These are phyloP conservation scores for Pseudoperonospora humuli DNA, from an alignment of 352 stramenopile genomes.

Conservation along the genomic window DNA sequence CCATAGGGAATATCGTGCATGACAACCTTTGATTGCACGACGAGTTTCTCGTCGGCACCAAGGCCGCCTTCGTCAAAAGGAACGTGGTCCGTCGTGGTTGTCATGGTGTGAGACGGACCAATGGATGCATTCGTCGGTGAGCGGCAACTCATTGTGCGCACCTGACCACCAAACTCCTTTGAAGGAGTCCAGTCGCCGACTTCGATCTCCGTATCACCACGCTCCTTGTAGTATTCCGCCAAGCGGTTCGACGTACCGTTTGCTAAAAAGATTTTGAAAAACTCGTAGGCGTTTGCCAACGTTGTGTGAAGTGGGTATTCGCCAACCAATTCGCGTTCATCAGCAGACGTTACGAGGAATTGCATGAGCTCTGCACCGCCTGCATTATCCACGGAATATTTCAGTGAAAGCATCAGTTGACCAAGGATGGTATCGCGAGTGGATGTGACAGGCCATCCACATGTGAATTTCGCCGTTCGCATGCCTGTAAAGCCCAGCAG, in stretches of 20 bases:
- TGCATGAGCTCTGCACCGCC: slow-evolving; percentile 36
- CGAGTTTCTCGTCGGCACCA: slow-evolving; percentile 38
- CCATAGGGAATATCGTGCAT: slow-evolving; percentile 84
- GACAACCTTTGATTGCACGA: slow-evolving; percentile 54
- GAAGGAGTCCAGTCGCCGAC: slow-evolving; percentile 54
- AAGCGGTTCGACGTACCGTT: slow-evolving; percentile 41
- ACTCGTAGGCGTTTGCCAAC: slow-evolving; percentile 41
- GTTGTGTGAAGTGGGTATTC: slow-evolving; percentile 57
- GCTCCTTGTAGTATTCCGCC: slow-evolving; percentile 57
- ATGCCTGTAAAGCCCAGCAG: slow-evolving; percentile 70
- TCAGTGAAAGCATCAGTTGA: slow-evolving; percentile 55
- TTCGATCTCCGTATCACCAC: slow-evolving; percentile 68
- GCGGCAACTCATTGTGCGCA: slow-evolving; percentile 55
- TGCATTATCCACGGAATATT: slow-evolving; percentile 55
- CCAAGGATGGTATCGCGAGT: slow-evolving; percentile 57
- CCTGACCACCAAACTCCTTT: slow-evolving; percentile 59
- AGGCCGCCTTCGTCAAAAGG: slow-evolving; percentile 30
- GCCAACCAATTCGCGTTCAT: slow-evolving; percentile 57
- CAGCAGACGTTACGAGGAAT: slow-evolving; percentile 62
- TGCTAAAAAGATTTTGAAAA: slow-evolving; percentile 65
- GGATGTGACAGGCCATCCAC: slow-evolving; percentile 67
- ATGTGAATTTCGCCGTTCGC: slow-evolving; percentile 43
- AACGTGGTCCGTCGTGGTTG: slow-evolving; percentile 66
- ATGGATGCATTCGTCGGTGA: slow-evolving; percentile 79
- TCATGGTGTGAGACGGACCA: slow-evolving; percentile 77